Base-by-base conservation (phyloP, 2,329 filamentous ascomycete genomes). In the Sporothrix globosa region DNA sequence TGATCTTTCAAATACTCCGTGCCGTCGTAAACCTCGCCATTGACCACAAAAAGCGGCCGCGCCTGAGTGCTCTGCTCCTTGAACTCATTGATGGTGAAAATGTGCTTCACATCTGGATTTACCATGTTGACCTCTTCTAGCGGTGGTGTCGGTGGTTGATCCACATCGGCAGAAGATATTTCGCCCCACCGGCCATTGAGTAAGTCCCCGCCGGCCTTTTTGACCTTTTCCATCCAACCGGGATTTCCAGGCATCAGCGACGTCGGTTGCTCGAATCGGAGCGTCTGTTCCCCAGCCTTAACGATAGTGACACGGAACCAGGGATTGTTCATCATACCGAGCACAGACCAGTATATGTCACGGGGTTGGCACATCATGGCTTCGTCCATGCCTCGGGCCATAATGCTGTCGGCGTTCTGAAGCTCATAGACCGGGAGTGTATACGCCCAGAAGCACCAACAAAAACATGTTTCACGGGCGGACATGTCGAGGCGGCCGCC, bases 241-340 rank as follows among this genome's bases (percentile, higher is more conserved):
- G 92, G 92, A 0, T 91, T 85, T 74, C 90, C 89, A 50, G 93
- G 79, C 0, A 90, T 89, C 7, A 93, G 92, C 73, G 93, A 91
- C 2, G 93, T 96, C 0, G 94, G 94, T 75, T 97, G 94, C 78
- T 97, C 93, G 74, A 97, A 97, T 6, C 87, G 85, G 54, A 97
- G 80, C 9, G 77, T 80, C 19, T 87, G 83, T 0, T 83, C 84
- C 19, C 87, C 83, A 0, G 83, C 89, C 70, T 89, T 89, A 68
- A 88, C 87, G 69, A 97, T 91, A 1, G 89, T 87, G 0, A 97
- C 86, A 5, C 94, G 86, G 79, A 91, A 97, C 94, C 94, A 97
- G 0, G 92, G 92, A 75, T 97, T 97, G 80, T 97, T 97, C 94
- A 97, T 97, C 94, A 97, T 97, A 0, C 94, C 93, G 52, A 97